Evolutionary conservation across 257 asterid species (phyloP), one percentile per base, ranked within the genome.

Genomic region (Solanum arcanum): DNA sequence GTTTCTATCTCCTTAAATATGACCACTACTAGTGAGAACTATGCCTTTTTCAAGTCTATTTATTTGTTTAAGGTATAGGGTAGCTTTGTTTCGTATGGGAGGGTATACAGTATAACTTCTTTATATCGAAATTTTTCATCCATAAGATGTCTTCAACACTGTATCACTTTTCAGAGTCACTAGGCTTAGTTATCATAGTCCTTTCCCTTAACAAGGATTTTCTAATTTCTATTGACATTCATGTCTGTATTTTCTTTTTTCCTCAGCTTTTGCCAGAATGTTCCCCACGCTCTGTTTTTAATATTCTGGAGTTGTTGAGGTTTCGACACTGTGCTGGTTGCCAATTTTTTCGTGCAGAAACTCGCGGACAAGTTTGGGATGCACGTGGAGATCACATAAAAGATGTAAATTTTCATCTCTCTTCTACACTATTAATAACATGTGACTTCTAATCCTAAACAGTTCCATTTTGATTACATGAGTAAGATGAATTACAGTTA

Each of bases 251-350:
- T 18, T 64, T 42, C 42, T 47, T 80, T 31, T 41, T 86, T 14
- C 80, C 89, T 84, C 97, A 97, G 99, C 98, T 97, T 84, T 90
- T 97, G 90, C 99, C 99, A 5, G 98, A 96, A 42, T 95, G 99
- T 89, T 95, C 99, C 37, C 99, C 98, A 18, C 92, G 68, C 62
- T 97, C 99, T 86, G 95, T 95, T 82, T 83, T 91, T 83, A 92
- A 93, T 87, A 91, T 97, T 62, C 89, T 95, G 44, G 99, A 95
- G 86, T 90, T 96, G 94, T 87, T 96, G 91, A 74, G 90, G 23
- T 84, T 92, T 83, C 95, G 94, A 85, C 98, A 93, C 39, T 95
- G 98, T 86, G 95, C 96, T 29, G 99, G 99, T 78, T 97, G 99
- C 93, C 95, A 91, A 60, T 92, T 97, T 89, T 94, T 93, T 88